Conservation (phyloP, 2,329 filamentous ascomycete species). For the Trichoderma pleuroti region DNA sequence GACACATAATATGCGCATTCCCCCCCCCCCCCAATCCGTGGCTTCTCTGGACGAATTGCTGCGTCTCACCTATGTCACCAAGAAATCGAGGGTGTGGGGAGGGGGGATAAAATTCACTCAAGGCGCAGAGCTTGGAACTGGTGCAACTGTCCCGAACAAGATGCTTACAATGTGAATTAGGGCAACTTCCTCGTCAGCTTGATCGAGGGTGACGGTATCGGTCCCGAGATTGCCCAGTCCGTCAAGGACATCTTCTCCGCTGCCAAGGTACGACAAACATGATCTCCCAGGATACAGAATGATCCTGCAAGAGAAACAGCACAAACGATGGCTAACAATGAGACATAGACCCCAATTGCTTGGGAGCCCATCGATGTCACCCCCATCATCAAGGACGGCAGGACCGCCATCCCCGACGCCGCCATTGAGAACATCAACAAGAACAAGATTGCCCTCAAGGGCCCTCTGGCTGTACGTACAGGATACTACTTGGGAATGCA, state of each 20-base stretch:
- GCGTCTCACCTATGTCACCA: conserved; percentile 23
- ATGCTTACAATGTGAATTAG: conserved; percentile 45
- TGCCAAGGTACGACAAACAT: conserved; percentile 65
- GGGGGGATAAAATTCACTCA: conserved; percentile 41
- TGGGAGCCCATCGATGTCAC: conserved; percentile 98
- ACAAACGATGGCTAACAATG: conserved; percentile 25
- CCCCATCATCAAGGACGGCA: conserved; percentile 88
- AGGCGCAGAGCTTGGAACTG: conserved; percentile 12
- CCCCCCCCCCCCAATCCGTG: conserved; percentile 23
- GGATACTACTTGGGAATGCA: background rate
- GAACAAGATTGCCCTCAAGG: conserved; percentile 98
- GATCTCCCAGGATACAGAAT: background rate
- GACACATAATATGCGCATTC: conserved; percentile 18
- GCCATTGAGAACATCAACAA: conserved; percentile 90
- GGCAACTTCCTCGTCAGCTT: conserved; percentile 94
- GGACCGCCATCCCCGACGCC: conserved; percentile 87
- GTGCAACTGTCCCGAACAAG: conserved; percentile 18
- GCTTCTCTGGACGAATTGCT: conserved; percentile 1
- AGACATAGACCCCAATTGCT: conserved; percentile 72
- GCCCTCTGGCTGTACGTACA: conserved; percentile 75
- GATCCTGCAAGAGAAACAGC: background rate
- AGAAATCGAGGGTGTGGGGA: conserved; percentile 3
- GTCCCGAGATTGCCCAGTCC: conserved; percentile 93
- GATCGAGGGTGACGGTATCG: conserved; percentile 99
- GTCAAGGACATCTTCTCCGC: conserved; percentile 99